Conservation (phyloP, 2,329 filamentous ascomycete species). For the Xylariaceae sp. region DNA sequence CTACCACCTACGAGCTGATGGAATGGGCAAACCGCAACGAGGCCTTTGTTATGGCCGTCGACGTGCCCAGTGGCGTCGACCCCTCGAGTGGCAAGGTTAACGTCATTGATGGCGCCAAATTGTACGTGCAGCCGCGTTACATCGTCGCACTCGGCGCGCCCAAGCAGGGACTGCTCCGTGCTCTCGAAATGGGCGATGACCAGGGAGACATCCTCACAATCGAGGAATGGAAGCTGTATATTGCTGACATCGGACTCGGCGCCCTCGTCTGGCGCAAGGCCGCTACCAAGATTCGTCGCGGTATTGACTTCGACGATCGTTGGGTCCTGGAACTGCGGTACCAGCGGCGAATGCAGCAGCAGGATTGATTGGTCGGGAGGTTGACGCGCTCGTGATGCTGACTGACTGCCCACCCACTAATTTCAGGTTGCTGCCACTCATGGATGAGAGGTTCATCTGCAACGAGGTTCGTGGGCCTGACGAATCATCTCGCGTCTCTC, state of each 20-base stretch:
- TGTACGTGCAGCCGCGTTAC: conserved; percentile 81
- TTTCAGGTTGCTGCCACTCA: too few relatives aligned
- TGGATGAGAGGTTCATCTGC: too few relatives aligned
- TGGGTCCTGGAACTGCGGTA: conserved; percentile 79
- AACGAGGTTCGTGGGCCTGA: too few relatives aligned
- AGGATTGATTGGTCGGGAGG: too few relatives aligned
- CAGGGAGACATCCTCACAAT: conserved; percentile 49
- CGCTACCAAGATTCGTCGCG: conserved; percentile 77
- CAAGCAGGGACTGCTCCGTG: conserved; percentile 80
- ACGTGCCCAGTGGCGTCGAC: conserved; percentile 87
- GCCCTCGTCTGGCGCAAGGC: conserved; percentile 84
- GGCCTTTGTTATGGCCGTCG: conserved; percentile 81
- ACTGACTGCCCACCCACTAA: too few relatives aligned
- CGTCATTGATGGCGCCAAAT: conserved; percentile 71
- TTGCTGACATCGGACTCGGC: conserved; percentile 85
- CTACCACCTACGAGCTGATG: conserved; percentile 84
- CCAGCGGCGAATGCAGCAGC: conserved; percentile 24
- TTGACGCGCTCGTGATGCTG: too few relatives aligned
- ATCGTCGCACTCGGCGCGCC: conserved; percentile 87
- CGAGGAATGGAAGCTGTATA: conserved; percentile 75
- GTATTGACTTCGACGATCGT: conserved; percentile 83
- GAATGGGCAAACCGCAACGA: conserved; percentile 91
- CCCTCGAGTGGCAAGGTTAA: conserved; percentile 71
- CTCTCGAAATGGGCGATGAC: conserved; percentile 64
- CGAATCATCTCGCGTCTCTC: too few relatives aligned